Percentiles rank a stretch among this genome's conserved stretches.
Evolutionary conservation across 78 protist genomes (phyloP).

Genomic region (Cavenderia fasciculata): DNA sequence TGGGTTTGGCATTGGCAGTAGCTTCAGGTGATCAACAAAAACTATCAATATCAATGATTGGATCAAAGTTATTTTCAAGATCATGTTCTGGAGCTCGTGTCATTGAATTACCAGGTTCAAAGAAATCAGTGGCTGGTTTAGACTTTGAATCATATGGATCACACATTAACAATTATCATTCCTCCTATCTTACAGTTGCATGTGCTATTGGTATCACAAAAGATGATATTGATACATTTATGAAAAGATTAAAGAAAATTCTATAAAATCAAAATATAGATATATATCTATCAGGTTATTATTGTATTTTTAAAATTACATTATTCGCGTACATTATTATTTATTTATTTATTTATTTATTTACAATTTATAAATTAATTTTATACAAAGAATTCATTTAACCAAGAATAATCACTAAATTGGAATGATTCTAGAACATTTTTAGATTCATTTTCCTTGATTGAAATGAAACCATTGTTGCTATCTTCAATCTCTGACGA

Average conservation of each 20-base stretch:
- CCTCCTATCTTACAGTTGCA: conserved; percentile 88
- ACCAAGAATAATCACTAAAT: too few relatives aligned
- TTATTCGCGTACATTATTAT: too few relatives aligned
- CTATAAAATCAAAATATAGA: conserved; percentile 1
- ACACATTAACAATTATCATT: conserved; percentile 80
- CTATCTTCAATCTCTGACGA: too few relatives aligned
- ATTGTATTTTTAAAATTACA: too few relatives aligned
- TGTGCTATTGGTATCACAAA: conserved; percentile 91
- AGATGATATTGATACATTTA: conserved; percentile 78
- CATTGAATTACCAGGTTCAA: neutral
- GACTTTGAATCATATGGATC: conserved; percentile 85
- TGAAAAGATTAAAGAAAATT: conserved; percentile 73
- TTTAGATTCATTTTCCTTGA: too few relatives aligned
- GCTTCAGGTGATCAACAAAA: neutral
- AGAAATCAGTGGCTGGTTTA: conserved; percentile 39
- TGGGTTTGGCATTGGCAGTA: conserved; percentile 53
- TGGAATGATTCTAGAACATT: too few relatives aligned
- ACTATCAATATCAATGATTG: conserved; percentile 67
- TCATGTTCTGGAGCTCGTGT: conserved; percentile 91
- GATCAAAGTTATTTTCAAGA: conserved; percentile 89
- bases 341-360: too few relatives aligned
- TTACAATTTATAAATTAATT: too few relatives aligned
- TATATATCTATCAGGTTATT: too few relatives aligned
- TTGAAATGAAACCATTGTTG: too few relatives aligned
- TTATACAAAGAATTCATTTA: too few relatives aligned